Evolutionary conservation across 2,329 filamentous ascomycete species (phyloP).

Genomic region (Arthrobotrys megalospora): DNA sequence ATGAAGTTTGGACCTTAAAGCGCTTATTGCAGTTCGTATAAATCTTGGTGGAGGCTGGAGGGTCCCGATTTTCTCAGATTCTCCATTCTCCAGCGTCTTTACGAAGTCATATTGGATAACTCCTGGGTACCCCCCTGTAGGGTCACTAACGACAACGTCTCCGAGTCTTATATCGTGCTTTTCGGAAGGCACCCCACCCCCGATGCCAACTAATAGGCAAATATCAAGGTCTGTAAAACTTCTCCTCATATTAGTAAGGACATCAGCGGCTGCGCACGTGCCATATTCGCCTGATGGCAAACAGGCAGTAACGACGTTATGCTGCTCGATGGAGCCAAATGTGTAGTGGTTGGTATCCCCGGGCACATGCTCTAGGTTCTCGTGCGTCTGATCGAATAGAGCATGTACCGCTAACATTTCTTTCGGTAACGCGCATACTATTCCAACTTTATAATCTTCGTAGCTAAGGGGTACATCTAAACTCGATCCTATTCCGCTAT

Average conservation of each 20-base stretch:
- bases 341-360: slow-evolving; percentile 46
- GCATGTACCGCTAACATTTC: slow-evolving; percentile 42
- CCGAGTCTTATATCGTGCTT: slow-evolving; percentile 41
- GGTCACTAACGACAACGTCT: slow-evolving; percentile 43
- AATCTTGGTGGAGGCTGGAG: slow-evolving; percentile 28
- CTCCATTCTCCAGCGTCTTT: slow-evolving; percentile 12
- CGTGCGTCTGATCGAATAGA: slow-evolving; percentile 38
- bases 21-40: slow-evolving; percentile 32
- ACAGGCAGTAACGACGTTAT: slow-evolving; percentile 46
- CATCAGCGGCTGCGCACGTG: slow-evolving; percentile 23
- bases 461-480: background rate
- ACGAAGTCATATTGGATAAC: slow-evolving; percentile 55
- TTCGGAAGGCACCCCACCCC: slow-evolving; percentile 33
- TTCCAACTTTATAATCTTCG: slow-evolving; percentile 38
- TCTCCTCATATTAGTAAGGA: slow-evolving; percentile 28
- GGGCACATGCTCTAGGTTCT: background rate
- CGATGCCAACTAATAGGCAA: slow-evolving; percentile 47
- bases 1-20: slow-evolving; percentile 29
- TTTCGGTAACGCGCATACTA: slow-evolving; percentile 44
- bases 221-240: slow-evolving; percentile 26
- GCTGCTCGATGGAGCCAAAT: slow-evolving; percentile 27
- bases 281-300: slow-evolving; percentile 45
- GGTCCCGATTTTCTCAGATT: slow-evolving; percentile 14
- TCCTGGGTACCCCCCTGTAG: slow-evolving; percentile 20
- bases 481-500: slow-evolving; percentile 46